These are phyloP conservation scores for Angomonas deanei DNA, from an alignment of 208 protist species.

Conservation along the genomic window DNA sequence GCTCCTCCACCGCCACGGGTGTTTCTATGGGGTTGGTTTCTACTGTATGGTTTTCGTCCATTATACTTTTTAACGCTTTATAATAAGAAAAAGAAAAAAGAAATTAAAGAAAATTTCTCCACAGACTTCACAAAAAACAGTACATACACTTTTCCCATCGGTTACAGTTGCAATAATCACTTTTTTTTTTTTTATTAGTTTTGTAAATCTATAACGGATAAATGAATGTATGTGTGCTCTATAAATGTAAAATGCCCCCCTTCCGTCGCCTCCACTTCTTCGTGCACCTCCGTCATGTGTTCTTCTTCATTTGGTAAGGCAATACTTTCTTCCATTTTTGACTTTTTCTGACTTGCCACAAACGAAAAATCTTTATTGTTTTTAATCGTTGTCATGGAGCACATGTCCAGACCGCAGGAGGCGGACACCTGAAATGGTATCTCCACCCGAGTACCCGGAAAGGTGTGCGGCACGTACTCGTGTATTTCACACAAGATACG, in stretches of 20 bases:
- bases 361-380: constrained; percentile 36
- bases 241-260: background rate
- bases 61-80: background rate
- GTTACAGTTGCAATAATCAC: background rate
- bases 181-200: background rate
- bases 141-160: background rate
- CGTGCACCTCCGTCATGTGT: background rate
- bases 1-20: too few relatives aligned
- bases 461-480: constrained; percentile 62
- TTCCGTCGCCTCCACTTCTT: too few relatives aligned
- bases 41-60: background rate
- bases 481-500: constrained; percentile 57
- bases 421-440: constrained; percentile 67
- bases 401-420: constrained; percentile 77
- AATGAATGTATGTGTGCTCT: background rate
- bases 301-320: constrained; percentile 12
- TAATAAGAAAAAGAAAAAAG: constrained; percentile 1
- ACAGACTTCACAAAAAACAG: background rate
- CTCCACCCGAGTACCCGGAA: constrained; percentile 60
- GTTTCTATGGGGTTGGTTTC: too few relatives aligned
- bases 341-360: constrained; percentile 12
- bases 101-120: background rate
- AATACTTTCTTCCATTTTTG: constrained; percentile 6
- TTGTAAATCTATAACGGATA: background rate
- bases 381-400: constrained; percentile 53